Percentiles rank a stretch among this genome's conserved stretches.
Conservation (phyloP, 1,139 yeast genomes). For the Geotrichum australiense region DNA sequence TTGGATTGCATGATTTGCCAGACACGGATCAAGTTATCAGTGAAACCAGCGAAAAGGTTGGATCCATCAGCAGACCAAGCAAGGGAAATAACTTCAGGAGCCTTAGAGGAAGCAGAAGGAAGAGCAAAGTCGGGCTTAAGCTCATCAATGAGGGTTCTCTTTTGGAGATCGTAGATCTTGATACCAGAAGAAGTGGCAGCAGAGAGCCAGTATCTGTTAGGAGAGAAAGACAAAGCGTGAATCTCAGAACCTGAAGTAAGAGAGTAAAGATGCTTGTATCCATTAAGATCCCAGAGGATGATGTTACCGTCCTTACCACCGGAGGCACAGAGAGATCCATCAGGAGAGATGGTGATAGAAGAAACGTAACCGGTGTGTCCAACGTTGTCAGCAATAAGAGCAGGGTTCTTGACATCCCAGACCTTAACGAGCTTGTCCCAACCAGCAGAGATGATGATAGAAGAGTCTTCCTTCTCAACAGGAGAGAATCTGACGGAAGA, state of each 20-base stretch:
- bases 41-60: slow-evolving; percentile 99
- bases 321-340: slow-evolving; percentile 98
- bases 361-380: slow-evolving; percentile 99
- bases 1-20: slow-evolving; percentile 99
- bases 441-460: slow-evolving; percentile 93
- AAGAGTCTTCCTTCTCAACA: slow-evolving; percentile 44
- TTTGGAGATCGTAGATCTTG: slow-evolving; percentile 98
- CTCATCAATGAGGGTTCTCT: slow-evolving; percentile 93
- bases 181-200: slow-evolving; percentile 98
- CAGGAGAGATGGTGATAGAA: slow-evolving; percentile 97
- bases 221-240: slow-evolving; percentile 98
- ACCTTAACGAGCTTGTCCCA: slow-evolving; percentile 99
- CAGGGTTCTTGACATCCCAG: slow-evolving; percentile 87
- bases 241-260: slow-evolving; percentile 95
- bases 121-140: slow-evolving; percentile 96
- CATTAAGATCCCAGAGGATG: slow-evolving; percentile 97
- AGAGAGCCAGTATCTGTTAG: slow-evolving; percentile 99
- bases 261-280: slow-evolving; percentile 86
- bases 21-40: slow-evolving; percentile 98
- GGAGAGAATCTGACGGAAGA: slow-evolving; percentile 96
- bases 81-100: slow-evolving; percentile 96
- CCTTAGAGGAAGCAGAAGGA: slow-evolving; percentile 78
- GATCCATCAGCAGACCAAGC: slow-evolving; percentile 99
- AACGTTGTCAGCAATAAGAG: slow-evolving; percentile 90
- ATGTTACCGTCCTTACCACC: slow-evolving; percentile 99